Evolutionary conservation across 176 grass and related monocot genomes (phyloP), one percentile per base, ranked within the genome.

Genomic region (Puya raimondii): DNA sequence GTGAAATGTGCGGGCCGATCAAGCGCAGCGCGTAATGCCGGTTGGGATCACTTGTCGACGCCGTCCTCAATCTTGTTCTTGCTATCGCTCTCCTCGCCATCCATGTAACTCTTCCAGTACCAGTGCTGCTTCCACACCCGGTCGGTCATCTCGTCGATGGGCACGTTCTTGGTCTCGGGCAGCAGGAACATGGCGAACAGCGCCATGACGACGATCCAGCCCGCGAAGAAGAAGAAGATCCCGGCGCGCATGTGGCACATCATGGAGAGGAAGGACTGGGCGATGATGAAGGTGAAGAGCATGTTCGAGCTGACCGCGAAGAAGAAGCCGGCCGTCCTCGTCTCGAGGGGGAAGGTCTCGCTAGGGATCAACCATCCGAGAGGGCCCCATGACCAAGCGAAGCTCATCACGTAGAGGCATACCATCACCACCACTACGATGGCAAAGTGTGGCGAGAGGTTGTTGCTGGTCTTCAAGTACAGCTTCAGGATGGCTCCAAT

Each of bases 231-330:
- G 78, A 84, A 80, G 76, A 91, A 87, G 57, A 87, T 81, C 26
- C 10, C 77, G 0, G 78, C 77, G 0, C 51, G 33, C 77, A 91
- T 67, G 50, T 47, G 3, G 61, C 88, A 91, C 53, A 91, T 79
- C 88, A 87, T 91, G 13, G 88, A 91, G n/a, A 91, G 81, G 78
- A 87, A 91, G 0, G 81, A 73, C 82, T 91, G 88, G 25, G 88
- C 84, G 27, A 87, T 91, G 68, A 91, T 20, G 84, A 91, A 91
- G 64, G 88, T 91, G 81, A 84, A 91, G 54, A 91, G 78, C 84
- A 91, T 83, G 74, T 91, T 91, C 49, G 81, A 78, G 78, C 88
- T 87, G 14, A 91, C 88, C 0, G 84, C 81, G 9, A 79, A 75
- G 10, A 66, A 59, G 71, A 84, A 84, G 0, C 88, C 84, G 0